Evolutionary conservation across 805 yeast genomes (phyloP), one percentile per base, ranked within the genome.

Genomic region (Cyberlindnera samutprakarnensis): DNA sequence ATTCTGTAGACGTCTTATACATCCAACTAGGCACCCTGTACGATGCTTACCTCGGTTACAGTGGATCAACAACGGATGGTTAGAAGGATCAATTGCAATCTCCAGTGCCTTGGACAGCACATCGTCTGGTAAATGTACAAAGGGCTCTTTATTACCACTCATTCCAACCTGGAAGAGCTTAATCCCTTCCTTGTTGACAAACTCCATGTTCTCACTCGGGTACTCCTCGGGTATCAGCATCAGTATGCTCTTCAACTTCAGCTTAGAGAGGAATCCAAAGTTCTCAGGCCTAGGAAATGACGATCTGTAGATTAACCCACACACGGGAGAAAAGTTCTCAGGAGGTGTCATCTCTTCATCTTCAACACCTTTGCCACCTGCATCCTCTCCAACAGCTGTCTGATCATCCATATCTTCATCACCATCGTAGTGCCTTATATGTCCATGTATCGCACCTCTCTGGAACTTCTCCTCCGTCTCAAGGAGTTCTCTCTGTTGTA

Each of bases 11-110:
- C 92, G 67, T 38, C 98, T 62, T 21, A 92, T 67, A 51, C 96
- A 90, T 3, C 98, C 98, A 19, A 92, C 88, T 12, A 92, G 65
- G 56, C 97, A 92, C 0, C 98, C 98, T 0, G 98, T 92, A 45
- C 98, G 68, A 56, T 92, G 98, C 55, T 90, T 92, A 9, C 98
- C 98, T 37, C 96, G 64, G 59, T 92, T 92, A 59, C 98, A 92
- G 56, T 92, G 98, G 27, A 92, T 84, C 41, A 92, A 62, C 10
- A 92, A 64, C 2, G 98, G 98, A 37, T 87, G 97, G 56, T 92
- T 90, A 15, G 54, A 76, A 0, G 96, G 96, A 48, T 92, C 68
- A 12, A 86, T 55, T 11, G 86, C 84, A 21, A 87, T 80, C 51
- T 79, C 77, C 41, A 90, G 62, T 0, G 96, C 96, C 37, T 75